Base-by-base conservation (phyloP, 225 moss, liverwort and hornwort genomes). In the Sphagnum tenellum region DNA sequence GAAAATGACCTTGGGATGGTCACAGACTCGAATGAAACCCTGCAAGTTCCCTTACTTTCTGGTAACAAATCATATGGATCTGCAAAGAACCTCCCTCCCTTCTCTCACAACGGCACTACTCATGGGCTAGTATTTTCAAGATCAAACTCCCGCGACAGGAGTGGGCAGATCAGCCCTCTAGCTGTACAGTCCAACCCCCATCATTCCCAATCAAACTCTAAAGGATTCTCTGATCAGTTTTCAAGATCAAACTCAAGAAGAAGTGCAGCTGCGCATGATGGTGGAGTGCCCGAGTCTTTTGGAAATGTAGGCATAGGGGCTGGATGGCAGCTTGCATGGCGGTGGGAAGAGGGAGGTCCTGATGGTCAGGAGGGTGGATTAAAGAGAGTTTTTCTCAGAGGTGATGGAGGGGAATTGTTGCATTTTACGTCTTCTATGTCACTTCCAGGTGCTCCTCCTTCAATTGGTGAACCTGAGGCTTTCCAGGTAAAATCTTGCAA, bases 311-410 rank as follows among this genome's bases (percentile, higher is more conserved):
- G 98, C 49, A 90, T 98, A 12, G 98, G 98, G 72, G 90, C 93
- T 46, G 98, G 98, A 14, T 98, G 98, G 98, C 98, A 98, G 72
- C 79, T 98, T 61, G 98, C 90, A 46, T 98, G 90, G 90, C 81
- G 90, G 48, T 85, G 85, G 85, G 81, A 85, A 50, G 85, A 85
- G 65, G 85, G 85, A 9, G 73, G 72, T 64, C 80, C 84, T 64
- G 89, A 93, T 61, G 87, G 90, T 4, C 90, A 93, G 57, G 87
- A 81, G 45, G 85, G 76, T 58, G 86, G 85, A 13, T 66, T 90
- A 64, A 88, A 88, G 67, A 87, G 98, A 60, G 93, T 98, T 1
- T 98, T 89, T 59, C 45, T 98, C 67, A 85, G 76, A 53, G 82
- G 85, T 45, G 96, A 93, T 11, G 89, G 83, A 5, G 77, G 82